Evolutionary conservation across 495 filamentous ascomycete genomes (phyloP), one percentile per base, ranked within the genome.

Genomic region (Peziza echinospora): DNA sequence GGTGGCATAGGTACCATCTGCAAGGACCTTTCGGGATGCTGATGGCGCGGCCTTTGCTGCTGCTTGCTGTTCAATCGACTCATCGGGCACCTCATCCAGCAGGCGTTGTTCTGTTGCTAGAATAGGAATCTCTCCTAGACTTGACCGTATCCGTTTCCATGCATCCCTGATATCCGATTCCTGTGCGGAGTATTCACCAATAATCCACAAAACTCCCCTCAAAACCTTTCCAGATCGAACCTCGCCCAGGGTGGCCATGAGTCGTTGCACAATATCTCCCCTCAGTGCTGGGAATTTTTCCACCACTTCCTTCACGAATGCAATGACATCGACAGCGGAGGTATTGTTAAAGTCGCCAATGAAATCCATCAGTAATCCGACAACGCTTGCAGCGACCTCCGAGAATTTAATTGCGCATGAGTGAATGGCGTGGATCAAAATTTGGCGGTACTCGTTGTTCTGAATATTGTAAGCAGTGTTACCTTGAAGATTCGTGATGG

Each of bases 331-430:
- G 23, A 99, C 83, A 1, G 91, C 89, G 2, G 86, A 92, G 39
- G 84, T 79, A 57, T 84, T 93, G 70, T 89, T 96, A 63, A 94
- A 94, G 61, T 99, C 91, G 46, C 81, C 84, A 60, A 99, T 96
- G 59, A 96, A 94, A 58, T 99, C 89, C 86, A 99, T 99, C n/a
- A 99, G 67, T 6, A 93, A 70, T 47, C 84, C 91, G 47, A 99
- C 91, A 41, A 96, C 91, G 59, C 83, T 93, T 28, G 87, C 82
- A 43, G 91, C 91, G 45, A 96, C 84, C 62, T 96, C 91, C 3
- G 91, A 94, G 65, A 94, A 94, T 60, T 89, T 93, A 67, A 99
- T 93, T 48, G 91, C 91, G 61, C 87, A 96, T 58, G 82, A 83
- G 63, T 99, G 91, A 57, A 99, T 96, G 42, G 85, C 83, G 61